Conservation (phyloP, 1,284 basidiomycete species). For the Leccinum griseonigrum region DNA sequence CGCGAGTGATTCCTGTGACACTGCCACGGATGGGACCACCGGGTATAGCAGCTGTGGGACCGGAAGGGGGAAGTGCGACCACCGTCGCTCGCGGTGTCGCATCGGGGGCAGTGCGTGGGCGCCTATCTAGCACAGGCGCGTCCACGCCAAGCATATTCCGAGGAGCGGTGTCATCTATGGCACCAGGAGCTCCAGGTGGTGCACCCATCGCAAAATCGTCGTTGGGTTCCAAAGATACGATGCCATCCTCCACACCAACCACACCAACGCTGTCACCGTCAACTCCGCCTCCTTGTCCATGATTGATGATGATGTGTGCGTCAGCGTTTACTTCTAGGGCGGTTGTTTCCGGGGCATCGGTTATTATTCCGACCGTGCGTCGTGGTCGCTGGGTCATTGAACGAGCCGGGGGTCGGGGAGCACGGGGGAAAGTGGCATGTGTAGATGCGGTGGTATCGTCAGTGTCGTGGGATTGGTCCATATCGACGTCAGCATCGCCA, state of each 20-base stretch:
- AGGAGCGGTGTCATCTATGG: conserved; percentile 45
- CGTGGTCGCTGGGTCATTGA: conserved; percentile 38
- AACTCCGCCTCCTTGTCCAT: conserved; percentile 45
- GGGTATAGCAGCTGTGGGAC: conserved; percentile 6
- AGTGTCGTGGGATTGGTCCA: conserved; percentile 45
- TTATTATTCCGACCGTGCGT: conserved; percentile 62
- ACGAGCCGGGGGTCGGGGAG: conserved; percentile 39
- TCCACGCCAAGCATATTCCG: conserved; percentile 31
- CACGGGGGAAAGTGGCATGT: conserved; percentile 38
- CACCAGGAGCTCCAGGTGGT: conserved; percentile 79
- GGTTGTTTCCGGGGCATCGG: conserved; percentile 46
- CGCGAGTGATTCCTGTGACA: conserved; percentile 14
- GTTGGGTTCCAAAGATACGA: conserved; percentile 67
- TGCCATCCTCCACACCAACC: conserved; percentile 66
- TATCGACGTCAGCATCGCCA: conserved; percentile 56
- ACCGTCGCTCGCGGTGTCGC: conserved; percentile 42
- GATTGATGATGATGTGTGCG: conserved; percentile 68
- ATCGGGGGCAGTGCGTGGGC: conserved; percentile 33
- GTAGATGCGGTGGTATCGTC: conserved; percentile 33
- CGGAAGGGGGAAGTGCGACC: conserved; percentile 33
- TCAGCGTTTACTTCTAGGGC: conserved; percentile 49
- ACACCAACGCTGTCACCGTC: conserved; percentile 39
- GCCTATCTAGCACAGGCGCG: conserved; percentile 26
- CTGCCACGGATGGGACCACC: conserved; percentile 18
- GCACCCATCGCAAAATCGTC: conserved; percentile 86